These are phyloP conservation scores for Scutellaria galericulata DNA, from an alignment of 257 asterid species.

Conservation along the genomic window DNA sequence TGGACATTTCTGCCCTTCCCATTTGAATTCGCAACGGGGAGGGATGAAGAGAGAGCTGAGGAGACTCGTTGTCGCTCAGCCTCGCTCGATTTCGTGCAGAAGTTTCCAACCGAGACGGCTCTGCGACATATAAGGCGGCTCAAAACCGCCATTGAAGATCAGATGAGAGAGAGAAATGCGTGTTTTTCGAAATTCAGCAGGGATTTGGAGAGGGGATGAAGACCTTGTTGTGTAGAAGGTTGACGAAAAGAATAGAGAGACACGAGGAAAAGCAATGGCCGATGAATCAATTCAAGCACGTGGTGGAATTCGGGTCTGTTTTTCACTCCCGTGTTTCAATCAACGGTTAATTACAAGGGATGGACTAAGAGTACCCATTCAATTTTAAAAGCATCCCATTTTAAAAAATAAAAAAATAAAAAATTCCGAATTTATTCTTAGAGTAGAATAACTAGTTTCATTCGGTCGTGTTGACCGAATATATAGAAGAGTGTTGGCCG, in stretches of 20 bases:
- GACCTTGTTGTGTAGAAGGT: slow-evolving; percentile 2
- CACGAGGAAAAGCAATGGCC: slow-evolving; percentile 14
- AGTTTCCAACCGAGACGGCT: slow-evolving; percentile 38
- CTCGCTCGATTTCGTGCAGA: slow-evolving; percentile 49
- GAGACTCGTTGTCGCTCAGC: slow-evolving; percentile 38
- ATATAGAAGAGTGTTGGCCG: no score
- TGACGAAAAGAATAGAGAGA: slow-evolving; percentile 34
- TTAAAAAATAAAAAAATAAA: no score
- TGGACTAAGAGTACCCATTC: no score
- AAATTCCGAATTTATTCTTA: no score
- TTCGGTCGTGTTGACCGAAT: no score
- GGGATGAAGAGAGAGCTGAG: slow-evolving; percentile 51
- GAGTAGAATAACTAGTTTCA: no score
- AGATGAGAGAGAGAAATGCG: not conserved
- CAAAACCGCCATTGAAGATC: slow-evolving; percentile 68
- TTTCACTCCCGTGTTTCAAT: no score
- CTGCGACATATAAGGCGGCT: slow-evolving; percentile 60
- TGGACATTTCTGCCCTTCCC: slow-evolving; percentile 69
- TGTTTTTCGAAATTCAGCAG: not conserved
- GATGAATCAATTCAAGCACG: slow-evolving; percentile 33
- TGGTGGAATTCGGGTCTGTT: not conserved
- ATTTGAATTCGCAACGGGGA: slow-evolving; percentile 30
- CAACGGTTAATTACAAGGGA: no score
- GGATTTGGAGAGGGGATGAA: not conserved
- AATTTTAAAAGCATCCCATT: no score